Evolutionary conservation across 441 rosid species (phyloP), one percentile per base, ranked within the genome.

Genomic region (Erysimum cheiri): DNA sequence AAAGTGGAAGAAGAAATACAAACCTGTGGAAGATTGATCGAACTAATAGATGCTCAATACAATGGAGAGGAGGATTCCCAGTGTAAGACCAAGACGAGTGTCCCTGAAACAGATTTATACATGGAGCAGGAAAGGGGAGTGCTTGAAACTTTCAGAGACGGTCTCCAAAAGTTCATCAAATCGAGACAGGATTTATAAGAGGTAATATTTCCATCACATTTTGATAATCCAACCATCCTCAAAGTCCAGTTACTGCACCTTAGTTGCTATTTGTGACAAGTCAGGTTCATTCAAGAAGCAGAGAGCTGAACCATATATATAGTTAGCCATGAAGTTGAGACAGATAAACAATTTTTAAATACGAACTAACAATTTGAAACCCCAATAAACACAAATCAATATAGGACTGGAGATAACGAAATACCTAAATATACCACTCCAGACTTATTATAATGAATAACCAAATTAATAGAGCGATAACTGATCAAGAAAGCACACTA

Each of bases 81-180:
- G 9, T 60, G 46, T 26, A 37, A 52, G 39, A 54, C 52, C 35
- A 41, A 49, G 54, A 40, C 0, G 31, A 40, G 35, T 53, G 13
- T 4, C 14, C 1, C 22, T 3, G 71, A 49, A 46, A 33, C 14
- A 33, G 77, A 70, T 52, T 44, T 52, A 57, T 73, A 76, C 36
- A 43, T 41, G 15, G 82, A 81, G 80, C 86, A 80, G 73, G 93
- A 88, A 78, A 83, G 75, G 64, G 76, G 69, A 36, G 84, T 83
- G 48, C 78, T 90, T 78, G 67, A 80, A 60, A 79, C 77, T 70
- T 73, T 88, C 59, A 76, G 84, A 43, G 86, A 86, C 52, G 81
- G 70, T 59, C 85, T 90, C 32, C 71, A 75, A 40, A 82, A 71
- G 68, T 78, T 84, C 70, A 78, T 81, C 11, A 32, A 14, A 28